These are phyloP conservation scores for Sclerotinia subarctica DNA, from an alignment of 2,329 filamentous ascomycete species.

Conservation along the genomic window DNA sequence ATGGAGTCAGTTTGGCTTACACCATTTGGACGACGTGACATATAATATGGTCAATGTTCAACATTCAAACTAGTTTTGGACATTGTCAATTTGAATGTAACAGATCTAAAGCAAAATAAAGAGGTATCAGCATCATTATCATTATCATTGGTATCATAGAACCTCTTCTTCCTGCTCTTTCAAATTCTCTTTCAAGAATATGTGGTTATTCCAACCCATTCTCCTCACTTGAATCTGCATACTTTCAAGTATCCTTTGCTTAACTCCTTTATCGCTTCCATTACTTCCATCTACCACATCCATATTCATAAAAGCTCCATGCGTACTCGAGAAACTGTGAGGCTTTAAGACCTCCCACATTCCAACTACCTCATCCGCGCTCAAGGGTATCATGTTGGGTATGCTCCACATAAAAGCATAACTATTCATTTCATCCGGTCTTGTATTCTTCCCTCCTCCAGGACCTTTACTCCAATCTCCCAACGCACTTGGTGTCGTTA, in stretches of 20 bases:
- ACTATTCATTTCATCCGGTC: conserved; percentile 48
- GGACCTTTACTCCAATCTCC: conserved; percentile 48
- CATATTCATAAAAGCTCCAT: conserved; percentile 62
- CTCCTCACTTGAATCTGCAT: conserved; percentile 66
- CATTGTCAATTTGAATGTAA: not conserved
- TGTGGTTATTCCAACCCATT: conserved; percentile 34
- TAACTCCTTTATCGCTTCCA: conserved; percentile 45
- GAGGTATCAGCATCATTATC: conserved; percentile 5
- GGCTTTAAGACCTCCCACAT: conserved; percentile 68
- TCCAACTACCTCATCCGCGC: conserved; percentile 56
- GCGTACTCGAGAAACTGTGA: conserved; percentile 62
- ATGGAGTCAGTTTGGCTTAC: not conserved
- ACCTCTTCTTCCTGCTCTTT: conserved; percentile 4
- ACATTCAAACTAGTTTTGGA: not conserved
- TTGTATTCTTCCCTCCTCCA: conserved; percentile 39
- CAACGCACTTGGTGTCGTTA: conserved; percentile 61
- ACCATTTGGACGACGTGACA: not conserved
- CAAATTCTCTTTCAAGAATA: conserved; percentile 31
- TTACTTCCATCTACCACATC: conserved; percentile 54
- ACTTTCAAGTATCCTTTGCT: conserved; percentile 66
- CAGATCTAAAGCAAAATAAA: not conserved
- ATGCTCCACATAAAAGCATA: conserved; percentile 77
- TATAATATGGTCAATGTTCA: not conserved
- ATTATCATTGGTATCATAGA: conserved; percentile 18
- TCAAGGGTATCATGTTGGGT: conserved; percentile 70